Base-by-base conservation (phyloP, 2,329 filamentous ascomycete species). In the Nigrospora osmanthi region DNA sequence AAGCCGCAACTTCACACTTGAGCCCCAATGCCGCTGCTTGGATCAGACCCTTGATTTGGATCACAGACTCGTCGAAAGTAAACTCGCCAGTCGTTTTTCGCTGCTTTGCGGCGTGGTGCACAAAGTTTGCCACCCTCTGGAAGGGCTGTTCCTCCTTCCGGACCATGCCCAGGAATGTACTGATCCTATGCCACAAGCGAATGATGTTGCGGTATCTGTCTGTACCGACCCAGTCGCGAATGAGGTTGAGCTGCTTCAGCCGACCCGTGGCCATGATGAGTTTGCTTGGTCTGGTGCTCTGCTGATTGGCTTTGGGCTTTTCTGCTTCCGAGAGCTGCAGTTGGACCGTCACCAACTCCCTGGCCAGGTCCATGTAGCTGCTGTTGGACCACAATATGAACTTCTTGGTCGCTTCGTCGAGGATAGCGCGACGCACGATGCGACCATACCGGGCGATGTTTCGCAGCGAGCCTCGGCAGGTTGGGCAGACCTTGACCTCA, bases 351-450 rank as follows among this genome's bases (percentile, higher is more conserved):
- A 55, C 43, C 10, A 74, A 52, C 16, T 52, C 47, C 2, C 62
- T 48, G 2, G 64, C 63, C 9, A 80, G 61, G 4, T 63, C 54
- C 0, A 66, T 49, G 46, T 68, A 73, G 11, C 63, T 53, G 7
- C 49, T 53, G 9, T 74, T 72, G 0, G 75, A 68, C 64, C 70
- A 77, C 4, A 71, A 54, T n/a, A 82, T 72, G 55, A 86, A 81
- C 49, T 78, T 81, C 60, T 83, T 83, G 0, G 78, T 79, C 0
- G 75, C 68, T 55, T 84, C 76, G 44, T 86, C 80, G 1, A 87
- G 66, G 7, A 80, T 63, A 1, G 75, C 78, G 4, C 75, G 70
- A 33, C 78, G 71, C 28, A 84, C 69, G 3, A 85, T 72, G 11
- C 81, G 72, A 13, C 78, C 76, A 53, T 87, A 87, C 4, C 82